phyloP scores from a whole-genome alignment of 2,329 filamentous ascomycete genomes.

The Colletotrichum sp. region DNA sequence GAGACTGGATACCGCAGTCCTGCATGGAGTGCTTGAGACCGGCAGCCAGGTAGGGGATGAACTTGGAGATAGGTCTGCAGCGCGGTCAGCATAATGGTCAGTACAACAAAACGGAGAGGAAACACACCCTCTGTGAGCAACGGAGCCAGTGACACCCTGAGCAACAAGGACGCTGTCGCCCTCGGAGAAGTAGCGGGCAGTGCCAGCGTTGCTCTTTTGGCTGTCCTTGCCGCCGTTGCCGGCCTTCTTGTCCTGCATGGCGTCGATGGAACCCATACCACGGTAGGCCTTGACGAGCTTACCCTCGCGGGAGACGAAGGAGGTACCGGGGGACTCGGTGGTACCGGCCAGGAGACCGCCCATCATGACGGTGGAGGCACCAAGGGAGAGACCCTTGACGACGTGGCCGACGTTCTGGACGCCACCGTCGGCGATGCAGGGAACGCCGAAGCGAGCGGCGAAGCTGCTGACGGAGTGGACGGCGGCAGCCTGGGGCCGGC shows the following conservation, averaged over 20 bases:
- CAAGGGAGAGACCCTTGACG: constrained; percentile 95
- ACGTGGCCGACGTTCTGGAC: constrained; percentile 99
- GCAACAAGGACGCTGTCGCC: constrained; percentile 93
- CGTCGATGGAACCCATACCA: constrained; percentile 98
- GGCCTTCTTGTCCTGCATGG: constrained; percentile 99
- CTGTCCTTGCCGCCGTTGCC: constrained; percentile 74
- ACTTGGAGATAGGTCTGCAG: constrained; percentile 81
- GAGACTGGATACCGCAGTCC: constrained; percentile 86
- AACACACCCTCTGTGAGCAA: constrained; percentile 73
- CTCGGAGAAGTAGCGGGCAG: constrained; percentile 97
- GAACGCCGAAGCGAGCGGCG: constrained; percentile 91
- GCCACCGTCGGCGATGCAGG: constrained; percentile 96
- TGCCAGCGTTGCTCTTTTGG: constrained; percentile 89
- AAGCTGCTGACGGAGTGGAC: constrained; percentile 91
- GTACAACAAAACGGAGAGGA: not conserved
- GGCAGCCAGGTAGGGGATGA: constrained; percentile 92
- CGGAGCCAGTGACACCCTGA: constrained; percentile 90
- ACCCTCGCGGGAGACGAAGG: constrained; percentile 93
- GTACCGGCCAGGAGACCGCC: constrained; percentile 96
- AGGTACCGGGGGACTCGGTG: constrained; percentile 95
- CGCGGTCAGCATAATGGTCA: constrained; percentile 31
- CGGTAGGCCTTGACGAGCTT: constrained; percentile 99
- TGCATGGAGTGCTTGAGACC: constrained; percentile 98
- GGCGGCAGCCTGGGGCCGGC: constrained; percentile 91
- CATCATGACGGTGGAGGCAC: constrained; percentile 98